A percentile compares a stretch with the other conserved stretches of the same genome.
phyloP scores from a whole-genome alignment of 345 rosid genomes.

The Citrus maxima region DNA sequence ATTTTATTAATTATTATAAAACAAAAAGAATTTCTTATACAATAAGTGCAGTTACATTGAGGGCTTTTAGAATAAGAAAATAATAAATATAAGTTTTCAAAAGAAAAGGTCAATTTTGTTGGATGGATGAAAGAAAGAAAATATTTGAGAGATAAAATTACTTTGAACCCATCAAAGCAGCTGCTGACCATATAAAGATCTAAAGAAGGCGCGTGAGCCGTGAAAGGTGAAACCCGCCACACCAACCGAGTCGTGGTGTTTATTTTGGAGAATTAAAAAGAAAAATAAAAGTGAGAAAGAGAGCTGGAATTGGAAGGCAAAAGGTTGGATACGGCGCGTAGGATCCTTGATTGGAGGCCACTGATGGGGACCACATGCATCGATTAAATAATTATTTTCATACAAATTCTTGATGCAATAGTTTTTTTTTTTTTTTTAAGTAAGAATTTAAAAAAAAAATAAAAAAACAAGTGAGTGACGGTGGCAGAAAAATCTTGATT shows the following conservation, averaged over 20 bases:
- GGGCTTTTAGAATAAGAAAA: neutral
- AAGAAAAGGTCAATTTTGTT: neutral
- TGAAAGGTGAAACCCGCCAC: neutral
- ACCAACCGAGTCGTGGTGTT: neutral
- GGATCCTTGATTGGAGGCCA: constrained; percentile 6
- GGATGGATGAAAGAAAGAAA: neutral
- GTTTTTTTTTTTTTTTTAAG: neutral
- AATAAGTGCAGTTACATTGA: neutral
- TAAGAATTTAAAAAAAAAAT: too few relatives aligned
- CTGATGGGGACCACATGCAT: neutral
- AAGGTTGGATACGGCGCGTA: neutral
- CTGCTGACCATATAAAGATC: too few relatives aligned
- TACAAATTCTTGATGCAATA: neutral
- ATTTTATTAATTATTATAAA: too few relatives aligned
- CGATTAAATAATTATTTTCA: neutral
- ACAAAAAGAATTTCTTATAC: too few relatives aligned
- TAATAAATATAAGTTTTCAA: too few relatives aligned
- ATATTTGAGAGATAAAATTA: neutral
- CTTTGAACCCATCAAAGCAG: neutral
- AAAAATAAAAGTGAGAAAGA: neutral
- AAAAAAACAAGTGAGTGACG: neutral
- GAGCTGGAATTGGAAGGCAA: constrained; percentile 10
- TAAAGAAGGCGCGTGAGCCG: neutral
- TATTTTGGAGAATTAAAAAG: neutral
- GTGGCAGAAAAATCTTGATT: neutral